Evolutionary conservation across 805 yeast genomes (phyloP).

Genomic region (Candida awuae): DNA sequence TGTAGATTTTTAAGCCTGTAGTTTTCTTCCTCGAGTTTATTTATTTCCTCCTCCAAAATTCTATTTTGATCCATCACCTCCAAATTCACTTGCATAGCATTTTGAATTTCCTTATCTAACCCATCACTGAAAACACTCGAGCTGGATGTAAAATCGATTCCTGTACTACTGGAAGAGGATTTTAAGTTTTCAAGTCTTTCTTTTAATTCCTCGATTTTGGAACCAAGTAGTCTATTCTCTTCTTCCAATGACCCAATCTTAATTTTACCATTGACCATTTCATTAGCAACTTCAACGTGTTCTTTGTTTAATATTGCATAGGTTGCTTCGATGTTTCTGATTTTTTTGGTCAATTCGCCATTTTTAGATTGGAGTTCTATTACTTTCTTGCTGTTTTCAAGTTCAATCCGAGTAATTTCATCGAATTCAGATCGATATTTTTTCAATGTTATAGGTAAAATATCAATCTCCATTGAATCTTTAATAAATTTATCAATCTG

Average conservation of each 20-base stretch:
- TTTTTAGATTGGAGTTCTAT: slow-evolving; percentile 54
- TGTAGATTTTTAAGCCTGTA: slow-evolving; percentile 26
- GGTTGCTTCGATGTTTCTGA: slow-evolving; percentile 62
- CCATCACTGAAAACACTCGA: slow-evolving; percentile 25
- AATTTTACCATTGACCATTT: slow-evolving; percentile 73
- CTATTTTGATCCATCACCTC: slow-evolving; percentile 62
- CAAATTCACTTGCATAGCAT: slow-evolving; percentile 51
- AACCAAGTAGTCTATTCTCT: slow-evolving; percentile 56
- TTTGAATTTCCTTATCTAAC: slow-evolving; percentile 44
- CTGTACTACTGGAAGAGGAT: slow-evolving; percentile 17
- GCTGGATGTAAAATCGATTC: slow-evolving; percentile 19
- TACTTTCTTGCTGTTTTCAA: slow-evolving; percentile 55
- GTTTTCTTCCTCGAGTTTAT: slow-evolving; percentile 31
- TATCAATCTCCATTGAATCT: slow-evolving; percentile 67
- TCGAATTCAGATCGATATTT: slow-evolving; percentile 69
- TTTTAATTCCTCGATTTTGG: slow-evolving; percentile 41
- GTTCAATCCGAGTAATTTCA: slow-evolving; percentile 62
- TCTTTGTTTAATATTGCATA: slow-evolving; percentile 67
- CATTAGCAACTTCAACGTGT: slow-evolving; percentile 81
- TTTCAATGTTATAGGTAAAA: slow-evolving; percentile 64
- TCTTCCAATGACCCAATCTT: slow-evolving; percentile 66
- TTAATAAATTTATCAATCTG: slow-evolving; percentile 65
- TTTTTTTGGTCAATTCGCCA: slow-evolving; percentile 64
- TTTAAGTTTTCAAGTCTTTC: slow-evolving; percentile 32
- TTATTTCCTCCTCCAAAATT: slow-evolving; percentile 45